Evolutionary conservation across 129 eudicot species (phyloP), one percentile per base, ranked within the genome.

Genomic region (Logfia minima): DNA sequence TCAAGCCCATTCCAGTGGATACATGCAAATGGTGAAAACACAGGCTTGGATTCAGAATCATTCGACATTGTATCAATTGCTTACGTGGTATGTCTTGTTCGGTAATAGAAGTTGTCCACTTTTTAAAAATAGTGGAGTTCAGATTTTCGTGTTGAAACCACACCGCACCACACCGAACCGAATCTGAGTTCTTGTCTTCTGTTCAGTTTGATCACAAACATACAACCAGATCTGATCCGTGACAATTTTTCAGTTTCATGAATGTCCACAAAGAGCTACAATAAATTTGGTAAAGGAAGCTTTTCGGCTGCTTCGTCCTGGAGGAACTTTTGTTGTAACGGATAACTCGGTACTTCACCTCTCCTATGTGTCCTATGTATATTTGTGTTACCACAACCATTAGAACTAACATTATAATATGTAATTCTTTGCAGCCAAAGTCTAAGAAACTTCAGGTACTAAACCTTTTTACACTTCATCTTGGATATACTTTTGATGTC

Each of bases 401-500:
- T 35, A 3, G 28, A 48, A 1, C 37, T 84, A 70, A 63, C 78
- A 71, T 76, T 71, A 22, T 55, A 41, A 24, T 22, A 41, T 76
- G 52, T 41, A 61, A 61, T 31, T 14, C 37, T 80, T 56, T 88
- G 88, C 93, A 94, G 99, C 99, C 99, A 22, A 94, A 94, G 81
- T 94, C 99, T 37, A 94, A 91, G 94, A 91, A 68, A 65, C 97
- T 95, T 78, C 99, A 95, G 99, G 99, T 92, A 87, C 65, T 35
- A 13, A 52, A 31, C 66, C 58, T 74, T 76, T 58, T 10, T 2
- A 23, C 22, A 21, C 74, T 58, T 70, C 72, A 14, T 80, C 61
- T 65, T 65, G 60, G 19, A 21, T 37, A 28, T 48, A 41, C 17
- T 14, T 48, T 75, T 16, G 26, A 48, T 45, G 51, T 7, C 63